Evolutionary conservation across 495 filamentous ascomycete genomes (phyloP).

Genomic region (Aspergillus incahuasiensis): DNA sequence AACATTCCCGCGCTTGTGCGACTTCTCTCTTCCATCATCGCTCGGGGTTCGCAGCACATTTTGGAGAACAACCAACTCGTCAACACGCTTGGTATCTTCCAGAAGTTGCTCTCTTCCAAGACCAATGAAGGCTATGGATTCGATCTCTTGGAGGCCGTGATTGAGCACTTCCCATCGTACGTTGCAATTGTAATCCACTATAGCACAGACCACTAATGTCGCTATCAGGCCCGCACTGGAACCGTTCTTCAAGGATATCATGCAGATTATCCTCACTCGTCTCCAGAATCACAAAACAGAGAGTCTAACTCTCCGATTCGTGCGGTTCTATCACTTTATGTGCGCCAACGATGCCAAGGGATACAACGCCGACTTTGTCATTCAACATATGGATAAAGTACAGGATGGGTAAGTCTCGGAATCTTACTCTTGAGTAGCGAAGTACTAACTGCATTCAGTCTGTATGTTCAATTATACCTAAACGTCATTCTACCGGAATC

Average conservation of each 20-base stretch:
- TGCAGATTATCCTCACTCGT: constrained; percentile 76
- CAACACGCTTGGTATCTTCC: constrained; percentile 84
- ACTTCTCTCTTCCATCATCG: constrained; percentile 76
- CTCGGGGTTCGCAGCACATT: constrained; percentile 67
- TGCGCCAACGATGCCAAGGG: constrained; percentile 71
- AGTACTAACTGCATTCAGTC: constrained; percentile 38
- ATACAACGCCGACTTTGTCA: constrained; percentile 84
- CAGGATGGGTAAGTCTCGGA: constrained; percentile 58
- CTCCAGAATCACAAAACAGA: constrained; percentile 77
- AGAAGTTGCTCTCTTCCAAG: constrained; percentile 71
- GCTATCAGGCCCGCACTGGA: constrained; percentile 54
- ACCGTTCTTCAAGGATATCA: constrained; percentile 72
- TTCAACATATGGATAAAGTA: constrained; percentile 71
- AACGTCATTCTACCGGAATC: constrained; percentile 83
- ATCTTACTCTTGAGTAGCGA: background rate
- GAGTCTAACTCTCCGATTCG: constrained; percentile 72
- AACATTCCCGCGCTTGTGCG: constrained; percentile 88
- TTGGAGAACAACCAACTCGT: constrained; percentile 71
- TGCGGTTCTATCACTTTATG: constrained; percentile 88
- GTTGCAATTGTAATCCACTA: constrained; percentile 22
- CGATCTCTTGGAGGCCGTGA: constrained; percentile 78
- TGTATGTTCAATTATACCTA: constrained; percentile 81
- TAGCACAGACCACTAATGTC: constrained; percentile 11
- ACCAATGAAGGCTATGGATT: constrained; percentile 76
- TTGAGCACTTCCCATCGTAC: constrained; percentile 65